Evolutionary conservation across 441 rosid species (phyloP), one percentile per base, ranked within the genome.

Genomic region (Gossypium davidsonii): DNA sequence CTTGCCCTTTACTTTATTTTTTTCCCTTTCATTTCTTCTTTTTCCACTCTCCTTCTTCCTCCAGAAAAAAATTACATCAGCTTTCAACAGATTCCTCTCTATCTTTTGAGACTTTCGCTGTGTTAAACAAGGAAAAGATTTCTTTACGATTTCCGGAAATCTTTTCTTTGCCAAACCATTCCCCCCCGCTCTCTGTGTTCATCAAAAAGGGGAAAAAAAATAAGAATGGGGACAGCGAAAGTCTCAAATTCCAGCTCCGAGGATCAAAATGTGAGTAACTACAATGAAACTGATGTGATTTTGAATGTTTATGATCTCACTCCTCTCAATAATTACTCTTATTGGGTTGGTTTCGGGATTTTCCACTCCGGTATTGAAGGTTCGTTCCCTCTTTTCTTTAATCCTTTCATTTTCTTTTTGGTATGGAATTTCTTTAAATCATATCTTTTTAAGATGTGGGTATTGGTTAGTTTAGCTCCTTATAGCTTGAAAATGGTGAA

Each of bases 301-400:
- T 78, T 95, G 75, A 90, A 95, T 66, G 88, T 93, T 34, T 95
- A 95, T 75, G 99, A 95, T 86, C 96, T 95, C 74, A 93, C 95
- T 23, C 93, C 93, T 72, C 53, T 82, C 78, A 95, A 95, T 81
- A 87, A 82, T 67, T 95, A 95, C 83, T 88, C 88, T 74, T 85
- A 80, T 78, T 95, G 96, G 98, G 80, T 93, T 67, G 98, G 99
- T 6, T 85, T 91, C 44, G 99, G 99, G 71, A 89, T 95, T 20
- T 95, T 90, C 77, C 98, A 95, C 88, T 90, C 98, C 5, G 99
- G 97, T 17, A 83, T 95, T 77, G 91, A 95, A 81, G 98, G 99
- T 90, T 49, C n/a, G 65, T 73, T 18, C 15, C 11, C 42, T 1
- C 59, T 48, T 67, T 66, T 39, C 59, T 20, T 15, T 4, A 3